phyloP scores from a whole-genome alignment of 805 yeast genomes.

The Candida ulmi region DNA sequence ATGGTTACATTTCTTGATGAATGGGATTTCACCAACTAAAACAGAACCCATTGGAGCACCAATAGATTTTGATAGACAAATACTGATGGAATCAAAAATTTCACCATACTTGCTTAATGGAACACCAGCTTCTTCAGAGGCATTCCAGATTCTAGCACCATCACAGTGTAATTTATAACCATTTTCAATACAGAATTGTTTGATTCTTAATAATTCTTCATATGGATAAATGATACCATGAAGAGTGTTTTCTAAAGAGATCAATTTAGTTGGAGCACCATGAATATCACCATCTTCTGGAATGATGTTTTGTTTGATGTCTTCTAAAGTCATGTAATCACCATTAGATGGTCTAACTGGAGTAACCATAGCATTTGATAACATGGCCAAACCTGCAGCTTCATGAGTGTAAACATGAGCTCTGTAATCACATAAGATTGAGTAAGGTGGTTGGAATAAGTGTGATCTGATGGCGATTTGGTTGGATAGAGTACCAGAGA shows the following conservation, averaged over 20 bases:
- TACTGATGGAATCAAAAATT: constrained; percentile 78
- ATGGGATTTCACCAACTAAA: constrained; percentile 57
- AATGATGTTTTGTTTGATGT: constrained; percentile 53
- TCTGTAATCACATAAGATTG: constrained; percentile 81
- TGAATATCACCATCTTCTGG: constrained; percentile 82
- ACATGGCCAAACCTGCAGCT: constrained; percentile 86
- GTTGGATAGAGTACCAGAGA: constrained; percentile 86
- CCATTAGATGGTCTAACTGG: constrained; percentile 81
- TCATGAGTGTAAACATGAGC: constrained; percentile 81
- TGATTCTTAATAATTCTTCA: constrained; percentile 66
- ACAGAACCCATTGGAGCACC: constrained; percentile 95
- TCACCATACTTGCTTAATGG: constrained; percentile 65
- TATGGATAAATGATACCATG: constrained; percentile 79
- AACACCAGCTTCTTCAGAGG: constrained; percentile 52
- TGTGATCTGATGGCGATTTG: constrained; percentile 80
- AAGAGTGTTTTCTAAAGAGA: constrained; percentile 83
- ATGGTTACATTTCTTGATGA: constrained; percentile 71
- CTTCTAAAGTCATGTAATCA: constrained; percentile 71
- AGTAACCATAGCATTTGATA: constrained; percentile 88
- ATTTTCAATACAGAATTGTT: constrained; percentile 46
- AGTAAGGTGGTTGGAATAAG: constrained; percentile 75
- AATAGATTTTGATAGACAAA: constrained; percentile 83
- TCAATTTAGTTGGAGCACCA: constrained; percentile 79
- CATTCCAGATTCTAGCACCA: constrained; percentile 96
- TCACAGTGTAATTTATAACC: constrained; percentile 72